phyloP scores from a whole-genome alignment of 805 yeast genomes.

The Metschnikowia gelsemii region DNA sequence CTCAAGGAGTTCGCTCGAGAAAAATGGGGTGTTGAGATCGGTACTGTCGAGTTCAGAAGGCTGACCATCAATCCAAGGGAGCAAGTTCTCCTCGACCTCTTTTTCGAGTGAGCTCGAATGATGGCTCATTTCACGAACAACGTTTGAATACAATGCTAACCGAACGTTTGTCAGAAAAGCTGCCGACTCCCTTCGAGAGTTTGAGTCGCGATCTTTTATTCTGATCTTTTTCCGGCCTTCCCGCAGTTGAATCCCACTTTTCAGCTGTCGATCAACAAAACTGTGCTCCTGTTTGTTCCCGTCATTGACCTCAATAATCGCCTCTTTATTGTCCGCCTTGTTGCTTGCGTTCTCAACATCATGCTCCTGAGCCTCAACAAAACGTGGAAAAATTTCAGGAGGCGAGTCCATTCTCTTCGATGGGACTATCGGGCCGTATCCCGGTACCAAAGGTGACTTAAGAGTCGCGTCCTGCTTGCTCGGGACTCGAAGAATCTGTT shows the following conservation, averaged over 20 bases:
- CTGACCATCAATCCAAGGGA: conserved; percentile 13
- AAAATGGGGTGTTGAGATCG: conserved; percentile 5
- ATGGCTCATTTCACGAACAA: conserved; percentile 9
- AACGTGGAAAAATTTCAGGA: too few species aligned
- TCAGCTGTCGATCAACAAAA: too few species aligned
- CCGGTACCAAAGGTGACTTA: too few species aligned
- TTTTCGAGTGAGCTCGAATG: conserved; percentile 9
- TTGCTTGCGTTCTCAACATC: too few species aligned
- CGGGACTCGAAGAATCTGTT: background rate
- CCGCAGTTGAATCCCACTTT: background rate
- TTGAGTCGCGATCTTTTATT: conserved; percentile 1
- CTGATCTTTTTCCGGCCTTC: conserved; percentile 3
- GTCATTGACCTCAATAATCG: too few species aligned
- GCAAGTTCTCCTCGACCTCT: conserved; percentile 6
- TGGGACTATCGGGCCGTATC: too few species aligned
- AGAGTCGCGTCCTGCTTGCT: too few species aligned
- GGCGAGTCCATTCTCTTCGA: too few species aligned
- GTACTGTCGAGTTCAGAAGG: background rate
- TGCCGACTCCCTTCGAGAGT: background rate
- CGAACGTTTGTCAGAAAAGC: conserved; percentile 7
- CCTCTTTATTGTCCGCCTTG: too few species aligned
- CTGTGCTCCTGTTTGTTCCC: too few species aligned
- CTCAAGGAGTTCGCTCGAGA: conserved; percentile 1
- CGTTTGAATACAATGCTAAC: conserved; percentile 12
- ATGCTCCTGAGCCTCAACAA: too few species aligned